Evolutionary conservation across 257 asterid species (phyloP), one percentile per base, ranked within the genome.

Genomic region (Penstemon eatonii): DNA sequence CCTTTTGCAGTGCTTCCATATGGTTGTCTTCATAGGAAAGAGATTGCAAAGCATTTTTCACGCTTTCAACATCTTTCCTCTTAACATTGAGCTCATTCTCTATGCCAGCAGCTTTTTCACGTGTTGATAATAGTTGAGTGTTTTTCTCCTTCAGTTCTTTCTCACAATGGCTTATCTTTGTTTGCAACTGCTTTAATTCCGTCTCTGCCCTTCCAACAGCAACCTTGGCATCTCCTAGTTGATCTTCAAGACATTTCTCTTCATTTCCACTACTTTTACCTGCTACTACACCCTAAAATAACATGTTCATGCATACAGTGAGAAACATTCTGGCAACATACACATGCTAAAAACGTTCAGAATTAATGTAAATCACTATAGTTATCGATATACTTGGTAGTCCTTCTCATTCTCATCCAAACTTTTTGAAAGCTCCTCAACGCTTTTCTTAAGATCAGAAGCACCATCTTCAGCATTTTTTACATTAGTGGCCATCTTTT

Each of bases 181-280:
- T 91, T 81, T 89, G 82, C 93, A 91, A 74, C 84, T 90, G 99
- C 85, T 94, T 94, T 89, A 94, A 58, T 72, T 91, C 97, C 8
- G 99, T 89, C 81, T 89, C 96, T 70, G 90, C 87, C 67, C 62
- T 80, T 80, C 97, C 99, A 67, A 91, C 99, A 57, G 84, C 88
- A 64, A 85, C 87, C 86, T 89, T 91, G 70, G 96, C 97, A 80
- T 94, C 99, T 60, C 75, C 87, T 53, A 94, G 84, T 82, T 94
- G 99, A 78, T 91, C 99, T 80, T 94, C 97, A 62, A 94, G 96
- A 79, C 99, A 94, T 75, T 94, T 94, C 76, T 94, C 99, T 76
- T 94, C 99, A 82, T 83, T 79, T 74, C 96, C 99, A 73, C 84
- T 94, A 79, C 96, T 81, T 80, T 91, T 94, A 45, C 99, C 99